phyloP scores from a whole-genome alignment of 2,329 filamentous ascomycete species.

The Neopestalotiopsis sp. region DNA sequence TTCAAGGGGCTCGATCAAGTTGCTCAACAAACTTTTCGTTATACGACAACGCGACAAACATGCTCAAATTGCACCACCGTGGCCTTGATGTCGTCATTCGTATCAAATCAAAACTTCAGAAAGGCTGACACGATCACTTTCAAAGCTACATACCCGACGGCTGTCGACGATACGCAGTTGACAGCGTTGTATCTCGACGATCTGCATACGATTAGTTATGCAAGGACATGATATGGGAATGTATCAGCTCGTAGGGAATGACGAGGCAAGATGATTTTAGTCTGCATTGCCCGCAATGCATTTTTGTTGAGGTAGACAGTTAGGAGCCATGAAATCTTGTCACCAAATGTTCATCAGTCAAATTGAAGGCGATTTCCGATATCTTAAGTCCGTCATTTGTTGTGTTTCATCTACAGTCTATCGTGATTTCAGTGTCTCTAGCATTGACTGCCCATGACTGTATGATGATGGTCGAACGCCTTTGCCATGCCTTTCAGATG shows the following conservation, averaged over 20 bases:
- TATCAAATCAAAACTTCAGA: background rate
- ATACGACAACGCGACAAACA: background rate
- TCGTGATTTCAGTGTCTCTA: background rate
- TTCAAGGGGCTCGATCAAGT: background rate
- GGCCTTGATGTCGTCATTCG: background rate
- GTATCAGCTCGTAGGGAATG: background rate
- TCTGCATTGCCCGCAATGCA: no score
- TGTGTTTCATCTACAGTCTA: background rate
- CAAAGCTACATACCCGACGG: background rate
- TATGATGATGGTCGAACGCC: constrained; percentile 88
- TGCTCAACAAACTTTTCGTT: background rate
- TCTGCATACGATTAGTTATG: background rate
- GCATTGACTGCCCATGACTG: constrained; percentile 59
- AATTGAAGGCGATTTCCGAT: no score
- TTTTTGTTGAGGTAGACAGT: no score
- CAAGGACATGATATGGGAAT: background rate
- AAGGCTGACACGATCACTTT: background rate
- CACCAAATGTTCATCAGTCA: background rate
- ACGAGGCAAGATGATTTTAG: no score
- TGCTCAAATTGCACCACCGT: background rate
- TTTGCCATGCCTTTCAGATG: constrained; percentile 83
- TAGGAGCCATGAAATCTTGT: no score
- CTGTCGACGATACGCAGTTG: background rate
- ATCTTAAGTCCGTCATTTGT: background rate
- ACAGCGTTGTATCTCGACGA: background rate